phyloP scores from a whole-genome alignment of 345 rosid genomes.

The Viola odorata region DNA sequence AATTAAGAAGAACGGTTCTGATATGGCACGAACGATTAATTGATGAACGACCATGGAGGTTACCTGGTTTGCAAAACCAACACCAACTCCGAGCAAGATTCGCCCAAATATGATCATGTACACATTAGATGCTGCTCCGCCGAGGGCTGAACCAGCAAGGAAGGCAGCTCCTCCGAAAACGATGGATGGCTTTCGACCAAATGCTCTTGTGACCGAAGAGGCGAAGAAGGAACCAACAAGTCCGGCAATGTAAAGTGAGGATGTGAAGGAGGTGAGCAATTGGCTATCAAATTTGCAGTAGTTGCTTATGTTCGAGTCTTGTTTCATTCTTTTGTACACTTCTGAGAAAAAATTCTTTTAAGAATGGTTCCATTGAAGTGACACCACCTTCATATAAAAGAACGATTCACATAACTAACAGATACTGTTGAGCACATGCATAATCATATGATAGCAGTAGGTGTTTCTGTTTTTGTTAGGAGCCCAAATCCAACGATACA shows the following conservation, averaged over 20 bases:
- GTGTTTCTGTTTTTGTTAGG: background rate
- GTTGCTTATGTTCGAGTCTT: conserved; percentile 44
- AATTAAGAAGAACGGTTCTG: background rate
- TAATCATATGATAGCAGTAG: background rate
- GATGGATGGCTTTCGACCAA: conserved; percentile 64
- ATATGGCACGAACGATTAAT: background rate
- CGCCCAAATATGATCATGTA: conserved; percentile 65
- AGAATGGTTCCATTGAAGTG: conserved; percentile 74
- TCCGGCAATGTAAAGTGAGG: conserved; percentile 70
- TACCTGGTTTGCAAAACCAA: conserved; percentile 81
- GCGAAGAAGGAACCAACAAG: conserved; percentile 60
- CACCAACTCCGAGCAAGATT: conserved; percentile 60
- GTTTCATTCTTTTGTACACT: conserved; percentile 47
- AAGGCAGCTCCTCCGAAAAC: conserved; percentile 52
- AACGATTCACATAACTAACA: background rate
- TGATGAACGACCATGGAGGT: background rate
- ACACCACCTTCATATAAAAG: conserved; percentile 50
- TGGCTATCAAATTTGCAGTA: conserved; percentile 73
- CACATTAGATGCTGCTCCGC: conserved; percentile 44
- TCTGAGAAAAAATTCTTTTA: conserved; percentile 47
- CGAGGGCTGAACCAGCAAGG: conserved; percentile 58
- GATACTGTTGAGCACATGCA: too few species aligned
- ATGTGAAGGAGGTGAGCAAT: conserved; percentile 64
- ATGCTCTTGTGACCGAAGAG: conserved; percentile 42
- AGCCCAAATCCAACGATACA: background rate